Evolutionary conservation across 352 stramenopile species (phyloP).

Genomic region (Phytophthora fragariae): DNA sequence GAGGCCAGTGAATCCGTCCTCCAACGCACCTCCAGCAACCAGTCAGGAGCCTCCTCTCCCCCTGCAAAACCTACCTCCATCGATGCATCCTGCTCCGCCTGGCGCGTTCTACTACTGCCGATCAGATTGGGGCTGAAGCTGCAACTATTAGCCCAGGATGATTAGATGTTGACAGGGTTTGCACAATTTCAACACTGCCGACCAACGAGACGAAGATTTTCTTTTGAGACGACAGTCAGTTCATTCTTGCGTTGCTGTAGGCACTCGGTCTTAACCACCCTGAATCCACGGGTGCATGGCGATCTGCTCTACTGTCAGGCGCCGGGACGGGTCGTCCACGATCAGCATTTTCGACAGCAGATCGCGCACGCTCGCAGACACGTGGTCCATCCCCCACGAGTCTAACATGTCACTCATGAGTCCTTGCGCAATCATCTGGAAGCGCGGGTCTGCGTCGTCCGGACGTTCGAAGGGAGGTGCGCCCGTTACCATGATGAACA

Average conservation of each 20-base stretch:
- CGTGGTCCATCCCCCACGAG: slow-evolving; percentile 87
- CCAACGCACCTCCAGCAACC: not conserved
- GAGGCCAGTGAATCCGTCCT: slow-evolving; percentile 10
- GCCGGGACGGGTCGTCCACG: slow-evolving; percentile 77
- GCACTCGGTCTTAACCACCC: slow-evolving; percentile 43
- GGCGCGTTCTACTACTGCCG: slow-evolving; percentile 54
- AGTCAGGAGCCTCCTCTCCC: slow-evolving; percentile 5
- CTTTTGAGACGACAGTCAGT: slow-evolving; percentile 34
- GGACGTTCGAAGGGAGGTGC: slow-evolving; percentile 92
- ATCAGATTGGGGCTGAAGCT: slow-evolving; percentile 64
- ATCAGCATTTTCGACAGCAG: slow-evolving; percentile 84
- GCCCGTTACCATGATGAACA: slow-evolving; percentile 96
- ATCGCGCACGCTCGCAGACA: slow-evolving; percentile 76
- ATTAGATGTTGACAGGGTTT: slow-evolving; percentile 8
- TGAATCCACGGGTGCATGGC: slow-evolving; percentile 85
- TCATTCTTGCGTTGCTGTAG: slow-evolving; percentile 35
- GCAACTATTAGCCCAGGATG: not conserved
- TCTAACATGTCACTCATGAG: slow-evolving; percentile 88
- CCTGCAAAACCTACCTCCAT: slow-evolving; percentile 61
- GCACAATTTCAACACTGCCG: slow-evolving; percentile 31
- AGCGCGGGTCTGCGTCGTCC: slow-evolving; percentile 80
- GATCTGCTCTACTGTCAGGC: slow-evolving; percentile 86
- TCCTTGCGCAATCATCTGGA: slow-evolving; percentile 86
- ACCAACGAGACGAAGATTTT: slow-evolving; percentile 18
- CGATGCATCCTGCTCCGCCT: slow-evolving; percentile 71